Evolutionary conservation across 805 yeast species (phyloP).

Genomic region (Wickerhamomyces bovis): DNA sequence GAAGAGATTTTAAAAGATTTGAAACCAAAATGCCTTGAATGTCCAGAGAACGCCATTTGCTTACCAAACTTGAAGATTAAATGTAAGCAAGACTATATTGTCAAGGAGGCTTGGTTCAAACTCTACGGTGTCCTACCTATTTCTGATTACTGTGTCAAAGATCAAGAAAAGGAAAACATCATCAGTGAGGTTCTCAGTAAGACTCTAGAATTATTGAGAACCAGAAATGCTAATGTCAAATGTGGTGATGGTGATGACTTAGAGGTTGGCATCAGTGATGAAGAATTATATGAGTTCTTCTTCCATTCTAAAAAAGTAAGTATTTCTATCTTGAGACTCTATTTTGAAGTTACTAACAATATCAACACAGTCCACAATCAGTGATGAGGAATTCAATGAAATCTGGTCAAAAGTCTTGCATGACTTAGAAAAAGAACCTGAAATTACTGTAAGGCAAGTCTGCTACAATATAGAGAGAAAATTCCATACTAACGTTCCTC

Average conservation of each 20-base stretch:
- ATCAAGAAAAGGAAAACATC: slow-evolving; percentile 63
- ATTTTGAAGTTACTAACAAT: not conserved
- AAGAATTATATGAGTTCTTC: slow-evolving; percentile 49
- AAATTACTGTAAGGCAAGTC: slow-evolving; percentile 77
- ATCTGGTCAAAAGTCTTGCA: slow-evolving; percentile 63
- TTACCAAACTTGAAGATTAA: slow-evolving; percentile 49
- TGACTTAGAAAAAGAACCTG: slow-evolving; percentile 61
- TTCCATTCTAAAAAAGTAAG: slow-evolving; percentile 29
- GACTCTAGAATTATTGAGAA: slow-evolving; percentile 58
- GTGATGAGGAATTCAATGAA: slow-evolving; percentile 62
- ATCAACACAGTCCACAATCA: slow-evolving; percentile 11
- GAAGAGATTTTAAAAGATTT: slow-evolving; percentile 42
- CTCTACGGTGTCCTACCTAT: slow-evolving; percentile 54
- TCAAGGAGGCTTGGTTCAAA: slow-evolving; percentile 46
- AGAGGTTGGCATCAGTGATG: slow-evolving; percentile 45
- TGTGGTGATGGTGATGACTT: slow-evolving; percentile 49
- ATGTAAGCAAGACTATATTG: slow-evolving; percentile 66
- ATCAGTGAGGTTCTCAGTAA: slow-evolving; percentile 60
- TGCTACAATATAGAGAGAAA: slow-evolving; percentile 11
- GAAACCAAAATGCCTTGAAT: slow-evolving; percentile 62
- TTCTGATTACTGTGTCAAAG: slow-evolving; percentile 64
- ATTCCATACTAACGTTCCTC: slow-evolving; percentile 18
- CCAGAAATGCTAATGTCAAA: slow-evolving; percentile 56
- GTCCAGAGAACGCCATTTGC: slow-evolving; percentile 82
- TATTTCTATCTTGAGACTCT: not conserved